These are phyloP conservation scores for Oryza brachyantha DNA, from an alignment of 176 grass and related monocot species.

Conservation along the genomic window DNA sequence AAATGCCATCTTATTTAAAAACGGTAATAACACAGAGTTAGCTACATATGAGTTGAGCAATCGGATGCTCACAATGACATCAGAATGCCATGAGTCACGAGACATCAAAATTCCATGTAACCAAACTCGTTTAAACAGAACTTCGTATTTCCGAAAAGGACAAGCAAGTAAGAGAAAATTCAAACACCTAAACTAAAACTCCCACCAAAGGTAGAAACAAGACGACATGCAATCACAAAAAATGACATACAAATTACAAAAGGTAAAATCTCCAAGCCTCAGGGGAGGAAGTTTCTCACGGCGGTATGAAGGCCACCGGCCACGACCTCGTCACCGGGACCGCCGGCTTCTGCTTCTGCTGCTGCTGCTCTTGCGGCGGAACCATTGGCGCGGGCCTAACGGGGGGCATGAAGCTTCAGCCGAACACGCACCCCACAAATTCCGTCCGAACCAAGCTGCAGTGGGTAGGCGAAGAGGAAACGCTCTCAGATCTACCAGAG, in stretches of 20 bases:
- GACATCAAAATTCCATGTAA: background rate
- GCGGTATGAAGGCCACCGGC: slow-evolving; percentile 20
- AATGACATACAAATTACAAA: background rate
- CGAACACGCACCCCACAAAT: background rate
- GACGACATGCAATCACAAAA: slow-evolving; percentile 15
- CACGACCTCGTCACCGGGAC: slow-evolving; percentile 15
- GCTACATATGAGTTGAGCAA: background rate
- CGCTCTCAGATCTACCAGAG: background rate
- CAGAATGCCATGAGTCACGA: background rate
- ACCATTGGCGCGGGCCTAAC: background rate
- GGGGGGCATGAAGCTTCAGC: background rate
- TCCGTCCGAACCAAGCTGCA: background rate
- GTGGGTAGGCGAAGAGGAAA: background rate
- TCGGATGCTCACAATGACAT: background rate
- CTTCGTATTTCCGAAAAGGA: background rate
- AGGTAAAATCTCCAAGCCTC: background rate
- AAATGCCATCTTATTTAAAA: background rate
- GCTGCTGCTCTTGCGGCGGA: background rate
- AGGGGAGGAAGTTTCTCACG: slow-evolving; percentile 34
- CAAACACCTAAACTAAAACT: slow-evolving; percentile 12
- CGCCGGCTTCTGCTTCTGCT: slow-evolving; percentile 21
- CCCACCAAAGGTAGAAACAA: background rate
- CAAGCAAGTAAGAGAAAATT: slow-evolving; percentile 18
- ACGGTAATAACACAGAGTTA: background rate
- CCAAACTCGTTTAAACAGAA: background rate